Conservation (phyloP, 106 monocot species). For the Hemerocallis citrina region DNA sequence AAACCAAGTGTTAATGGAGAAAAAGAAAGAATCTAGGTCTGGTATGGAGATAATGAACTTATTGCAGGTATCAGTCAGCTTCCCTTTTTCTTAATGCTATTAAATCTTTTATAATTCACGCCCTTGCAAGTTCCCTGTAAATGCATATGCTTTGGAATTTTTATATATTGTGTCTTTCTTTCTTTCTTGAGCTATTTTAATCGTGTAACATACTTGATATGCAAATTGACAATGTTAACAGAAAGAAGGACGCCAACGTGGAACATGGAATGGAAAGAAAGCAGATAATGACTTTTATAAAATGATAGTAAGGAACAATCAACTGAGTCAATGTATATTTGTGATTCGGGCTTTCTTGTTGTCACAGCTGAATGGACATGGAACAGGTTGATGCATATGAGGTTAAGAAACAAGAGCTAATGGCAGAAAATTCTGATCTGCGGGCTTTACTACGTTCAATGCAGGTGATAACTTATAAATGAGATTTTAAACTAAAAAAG, state of each 20-base stretch:
- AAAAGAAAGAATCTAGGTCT: constrained; percentile 95
- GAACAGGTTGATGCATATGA: constrained; percentile 94
- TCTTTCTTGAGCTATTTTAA: not conserved
- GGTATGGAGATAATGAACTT: constrained; percentile 99
- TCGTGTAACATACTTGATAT: too few relatives aligned
- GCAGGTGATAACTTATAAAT: constrained; percentile 48
- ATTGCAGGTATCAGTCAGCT: constrained; percentile 57
- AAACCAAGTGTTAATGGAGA: constrained; percentile 98
- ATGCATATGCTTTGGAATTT: not conserved
- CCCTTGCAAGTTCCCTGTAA: not conserved
- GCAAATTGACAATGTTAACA: constrained; percentile 22
- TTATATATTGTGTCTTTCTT: not conserved
- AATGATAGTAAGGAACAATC: constrained; percentile 73
- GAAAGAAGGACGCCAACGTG: constrained; percentile 99
- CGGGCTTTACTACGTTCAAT: constrained; percentile 82
- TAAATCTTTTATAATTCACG: not conserved
- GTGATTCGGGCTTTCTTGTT: not conserved
- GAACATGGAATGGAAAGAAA: constrained; percentile 99
- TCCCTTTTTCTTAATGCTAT: not conserved
- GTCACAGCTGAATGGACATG: not conserved
- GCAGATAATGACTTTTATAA: constrained; percentile 91
- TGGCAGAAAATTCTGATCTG: constrained; percentile 91
- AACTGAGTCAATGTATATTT: not conserved
- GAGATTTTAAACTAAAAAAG: too few relatives aligned
- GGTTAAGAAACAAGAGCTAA: constrained; percentile 88